phyloP scores from a whole-genome alignment of 208 protist species.

The Phytomonas sp. region DNA sequence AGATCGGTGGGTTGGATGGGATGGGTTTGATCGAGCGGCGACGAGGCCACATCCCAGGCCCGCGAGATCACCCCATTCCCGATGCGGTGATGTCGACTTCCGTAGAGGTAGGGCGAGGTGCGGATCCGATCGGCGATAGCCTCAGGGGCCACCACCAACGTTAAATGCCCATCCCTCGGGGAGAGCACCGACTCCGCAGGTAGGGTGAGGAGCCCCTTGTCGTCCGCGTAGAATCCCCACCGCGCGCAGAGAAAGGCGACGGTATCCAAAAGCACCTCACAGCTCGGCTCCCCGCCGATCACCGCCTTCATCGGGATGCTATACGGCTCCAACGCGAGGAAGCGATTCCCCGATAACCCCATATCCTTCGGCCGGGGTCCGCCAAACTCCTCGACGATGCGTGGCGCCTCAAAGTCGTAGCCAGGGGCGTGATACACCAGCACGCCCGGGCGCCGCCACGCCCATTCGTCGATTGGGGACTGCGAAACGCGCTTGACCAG shows the following conservation, averaged over 20 bases:
- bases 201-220: slow-evolving; percentile 68
- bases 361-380: slow-evolving; percentile 81
- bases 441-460: slow-evolving; percentile 72
- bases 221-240: slow-evolving; percentile 87
- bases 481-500: slow-evolving; percentile 79
- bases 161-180: slow-evolving; percentile 39
- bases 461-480: slow-evolving; percentile 85
- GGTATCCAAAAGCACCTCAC: slow-evolving; percentile 67
- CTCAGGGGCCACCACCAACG: slow-evolving; percentile 49
- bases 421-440: slow-evolving; percentile 78
- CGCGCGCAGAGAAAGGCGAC: slow-evolving; percentile 74
- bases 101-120: slow-evolving; percentile 61
- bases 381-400: slow-evolving; percentile 89
- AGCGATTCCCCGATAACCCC: slow-evolving; percentile 50
- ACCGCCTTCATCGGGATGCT: slow-evolving; percentile 87
- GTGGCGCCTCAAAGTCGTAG: slow-evolving; percentile 78
- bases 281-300: slow-evolving; percentile 70
- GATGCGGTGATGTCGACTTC: slow-evolving; percentile 76
- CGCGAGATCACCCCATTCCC: slow-evolving; percentile 54
- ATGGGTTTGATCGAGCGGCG: slow-evolving; percentile 15
- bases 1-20: slow-evolving; percentile 28
- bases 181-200: slow-evolving; percentile 58
- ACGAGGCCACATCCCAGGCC: slow-evolving; percentile 68
- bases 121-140: slow-evolving; percentile 48
- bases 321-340: slow-evolving; percentile 82